Conservation (phyloP, 805 yeast genomes). For the Kodamaea restingae region DNA sequence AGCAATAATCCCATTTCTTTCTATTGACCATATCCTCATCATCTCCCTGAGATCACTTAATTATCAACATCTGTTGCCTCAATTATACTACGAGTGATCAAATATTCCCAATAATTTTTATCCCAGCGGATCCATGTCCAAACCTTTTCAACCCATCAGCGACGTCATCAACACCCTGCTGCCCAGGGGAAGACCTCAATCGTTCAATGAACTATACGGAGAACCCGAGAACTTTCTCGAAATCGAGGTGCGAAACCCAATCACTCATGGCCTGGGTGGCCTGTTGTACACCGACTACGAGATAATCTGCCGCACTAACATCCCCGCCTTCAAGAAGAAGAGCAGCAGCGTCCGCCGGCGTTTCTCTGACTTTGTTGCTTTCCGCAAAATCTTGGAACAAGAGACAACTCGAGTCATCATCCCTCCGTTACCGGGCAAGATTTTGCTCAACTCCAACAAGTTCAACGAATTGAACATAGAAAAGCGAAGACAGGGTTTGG, state of each 20-base stretch:
- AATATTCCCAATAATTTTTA: no score
- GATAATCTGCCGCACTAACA: slow-evolving; percentile 81
- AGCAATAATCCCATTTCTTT: no score
- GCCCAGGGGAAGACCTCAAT: slow-evolving; percentile 46
- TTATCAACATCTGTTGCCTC: no score
- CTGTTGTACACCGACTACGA: slow-evolving; percentile 90
- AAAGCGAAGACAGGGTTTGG: slow-evolving; percentile 76
- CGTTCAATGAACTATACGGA: slow-evolving; percentile 80
- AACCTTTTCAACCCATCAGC: slow-evolving; percentile 42
- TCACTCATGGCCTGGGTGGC: slow-evolving; percentile 63
- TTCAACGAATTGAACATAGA: slow-evolving; percentile 83
- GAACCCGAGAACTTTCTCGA: slow-evolving; percentile 94
- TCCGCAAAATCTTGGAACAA: slow-evolving; percentile 65
- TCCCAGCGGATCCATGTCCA: slow-evolving; percentile 31
- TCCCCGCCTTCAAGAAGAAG: slow-evolving; percentile 75
- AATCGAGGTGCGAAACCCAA: slow-evolving; percentile 74
- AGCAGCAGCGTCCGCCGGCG: slow-evolving; percentile 73
- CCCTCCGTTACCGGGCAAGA: slow-evolving; percentile 90
- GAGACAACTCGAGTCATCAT: slow-evolving; percentile 78
- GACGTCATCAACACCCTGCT: slow-evolving; percentile 33
- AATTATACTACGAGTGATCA: no score
- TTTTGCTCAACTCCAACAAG: slow-evolving; percentile 57
- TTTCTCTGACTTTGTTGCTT: slow-evolving; percentile 84
- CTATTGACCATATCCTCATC: no score
- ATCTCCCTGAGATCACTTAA: no score